Conservation (phyloP, 352 stramenopile genomes). For the Saprolegnia diclina region DNA sequence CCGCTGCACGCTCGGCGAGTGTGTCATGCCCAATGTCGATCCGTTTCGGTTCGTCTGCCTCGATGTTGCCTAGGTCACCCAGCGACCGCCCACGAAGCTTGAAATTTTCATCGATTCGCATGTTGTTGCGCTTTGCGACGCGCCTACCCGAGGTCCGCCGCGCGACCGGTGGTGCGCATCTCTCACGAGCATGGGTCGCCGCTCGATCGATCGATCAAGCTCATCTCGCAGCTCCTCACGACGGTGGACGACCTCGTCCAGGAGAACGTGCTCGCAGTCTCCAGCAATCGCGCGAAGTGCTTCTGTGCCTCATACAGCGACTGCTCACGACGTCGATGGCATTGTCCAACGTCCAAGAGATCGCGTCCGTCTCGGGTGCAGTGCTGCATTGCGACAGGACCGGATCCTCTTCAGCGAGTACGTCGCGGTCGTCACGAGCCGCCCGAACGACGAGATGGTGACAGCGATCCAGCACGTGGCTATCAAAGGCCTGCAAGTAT, state of each 20-base stretch:
- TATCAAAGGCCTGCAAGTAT: no score
- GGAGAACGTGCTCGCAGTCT: conserved; percentile 93
- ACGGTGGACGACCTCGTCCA: conserved; percentile 48
- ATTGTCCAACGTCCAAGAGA: conserved; percentile 80
- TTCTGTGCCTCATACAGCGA: conserved; percentile 96
- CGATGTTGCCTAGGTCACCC: conserved; percentile 96
- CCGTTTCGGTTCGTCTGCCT: conserved; percentile 97
- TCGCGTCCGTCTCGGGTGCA: conserved; percentile 89
- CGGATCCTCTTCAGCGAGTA: conserved; percentile 74
- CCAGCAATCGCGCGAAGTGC: conserved; percentile 94
- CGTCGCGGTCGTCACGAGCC: conserved; percentile 34
- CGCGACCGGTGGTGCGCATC: conserved; percentile 94
- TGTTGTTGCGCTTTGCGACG: conserved; percentile 95
- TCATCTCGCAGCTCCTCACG: conserved; percentile 93
- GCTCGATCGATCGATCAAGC: conserved; percentile 96
- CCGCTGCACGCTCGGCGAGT: conserved; percentile 96
- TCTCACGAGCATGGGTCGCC: conserved; percentile 91
- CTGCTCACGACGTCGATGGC: conserved; percentile 91
- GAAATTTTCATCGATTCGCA: conserved; percentile 96
- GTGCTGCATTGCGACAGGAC: conserved; percentile 95
- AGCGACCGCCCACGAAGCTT: conserved; percentile 94
- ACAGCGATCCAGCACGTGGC: conserved; percentile 62
- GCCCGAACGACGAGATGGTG: conserved; percentile 38
- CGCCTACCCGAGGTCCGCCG: conserved; percentile 79
- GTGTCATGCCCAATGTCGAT: conserved; percentile 97